A percentile compares a stretch with the other conserved stretches of the same genome.
Evolutionary conservation across 192 early-diverging fungal genomes (phyloP).

Genomic region (Backusella luteola): DNA sequence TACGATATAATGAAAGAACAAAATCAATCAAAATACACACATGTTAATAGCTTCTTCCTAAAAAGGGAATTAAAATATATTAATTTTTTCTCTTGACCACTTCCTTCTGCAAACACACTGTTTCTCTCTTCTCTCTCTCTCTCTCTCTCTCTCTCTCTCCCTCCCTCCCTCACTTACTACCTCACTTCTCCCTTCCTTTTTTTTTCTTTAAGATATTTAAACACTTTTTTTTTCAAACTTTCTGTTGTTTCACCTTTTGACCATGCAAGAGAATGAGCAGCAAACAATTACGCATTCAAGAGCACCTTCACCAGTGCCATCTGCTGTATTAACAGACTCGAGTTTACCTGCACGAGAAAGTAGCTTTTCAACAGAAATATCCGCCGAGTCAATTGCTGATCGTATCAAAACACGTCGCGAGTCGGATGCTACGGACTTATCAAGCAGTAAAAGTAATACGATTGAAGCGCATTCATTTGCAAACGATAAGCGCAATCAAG

Average conservation of each 20-base stretch:
- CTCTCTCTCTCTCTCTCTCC: not conserved
- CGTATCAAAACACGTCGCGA: not conserved
- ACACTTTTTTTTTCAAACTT: not conserved
- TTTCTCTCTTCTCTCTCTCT: not conserved
- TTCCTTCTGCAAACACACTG: not conserved
- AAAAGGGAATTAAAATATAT: not conserved
- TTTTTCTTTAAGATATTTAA: not conserved
- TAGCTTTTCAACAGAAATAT: constrained; percentile 1
- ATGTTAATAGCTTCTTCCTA: not conserved
- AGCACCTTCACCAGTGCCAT: constrained; percentile 18
- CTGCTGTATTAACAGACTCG: not conserved
- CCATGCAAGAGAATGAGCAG: not conserved
- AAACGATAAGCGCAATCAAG: constrained; percentile 48
- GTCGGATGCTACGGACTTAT: not conserved
- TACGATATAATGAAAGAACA: too few relatives aligned
- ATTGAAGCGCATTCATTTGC: constrained; percentile 19
- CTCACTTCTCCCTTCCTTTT: not conserved
- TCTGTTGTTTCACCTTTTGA: not conserved
- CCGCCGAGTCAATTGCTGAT: not conserved
- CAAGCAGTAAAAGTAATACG: not conserved
- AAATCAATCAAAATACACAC: too few relatives aligned
- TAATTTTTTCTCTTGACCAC: not conserved
- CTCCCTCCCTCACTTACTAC: not conserved
- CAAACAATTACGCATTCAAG: constrained; percentile 4
- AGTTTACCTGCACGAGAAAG: not conserved